Percentiles rank a stretch among this genome's conserved stretches.
phyloP scores from a whole-genome alignment of 495 filamentous ascomycete genomes.

The Rusavskia elegans region DNA sequence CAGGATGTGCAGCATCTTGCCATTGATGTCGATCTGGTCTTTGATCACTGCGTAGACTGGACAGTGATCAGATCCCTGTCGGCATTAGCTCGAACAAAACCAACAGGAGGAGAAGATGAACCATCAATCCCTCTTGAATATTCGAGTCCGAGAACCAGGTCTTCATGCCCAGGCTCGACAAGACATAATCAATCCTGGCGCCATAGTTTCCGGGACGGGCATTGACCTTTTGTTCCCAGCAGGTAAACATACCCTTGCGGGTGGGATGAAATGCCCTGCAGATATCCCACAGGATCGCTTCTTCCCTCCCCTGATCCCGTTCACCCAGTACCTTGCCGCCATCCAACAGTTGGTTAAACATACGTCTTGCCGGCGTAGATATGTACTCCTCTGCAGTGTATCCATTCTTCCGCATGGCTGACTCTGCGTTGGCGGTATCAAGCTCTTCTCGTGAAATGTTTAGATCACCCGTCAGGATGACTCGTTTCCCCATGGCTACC shows the following conservation, averaged over 20 bases:
- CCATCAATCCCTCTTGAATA: constrained; percentile 87
- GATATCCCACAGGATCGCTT: constrained; percentile 69
- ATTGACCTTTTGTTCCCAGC: constrained; percentile 80
- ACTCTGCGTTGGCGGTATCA: constrained; percentile 55
- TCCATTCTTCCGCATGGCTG: constrained; percentile 53
- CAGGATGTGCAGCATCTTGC: constrained; percentile 33
- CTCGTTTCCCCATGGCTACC: constrained; percentile 58
- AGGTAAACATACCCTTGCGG: constrained; percentile 86
- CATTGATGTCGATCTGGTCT: constrained; percentile 37
- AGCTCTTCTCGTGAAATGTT: constrained; percentile 68
- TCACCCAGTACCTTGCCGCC: constrained; percentile 54
- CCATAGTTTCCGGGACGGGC: constrained; percentile 83
- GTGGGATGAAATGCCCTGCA: constrained; percentile 68
- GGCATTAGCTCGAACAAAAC: constrained; percentile 7
- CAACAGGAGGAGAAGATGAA: constrained; percentile 7
- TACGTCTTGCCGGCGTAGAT: constrained; percentile 53
- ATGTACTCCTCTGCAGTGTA: constrained; percentile 53
- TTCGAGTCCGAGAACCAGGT: constrained; percentile 76
- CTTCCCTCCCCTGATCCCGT: constrained; percentile 55
- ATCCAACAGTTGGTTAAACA: constrained; percentile 73
- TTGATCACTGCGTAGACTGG: constrained; percentile 75
- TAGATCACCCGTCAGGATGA: constrained; percentile 76
- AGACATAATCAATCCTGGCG: constrained; percentile 81
- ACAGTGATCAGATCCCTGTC: constrained; percentile 83
- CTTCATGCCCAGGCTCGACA: constrained; percentile 68